phyloP scores from a whole-genome alignment of 2,329 filamentous ascomycete genomes.

The Dactylellina leptospora region DNA sequence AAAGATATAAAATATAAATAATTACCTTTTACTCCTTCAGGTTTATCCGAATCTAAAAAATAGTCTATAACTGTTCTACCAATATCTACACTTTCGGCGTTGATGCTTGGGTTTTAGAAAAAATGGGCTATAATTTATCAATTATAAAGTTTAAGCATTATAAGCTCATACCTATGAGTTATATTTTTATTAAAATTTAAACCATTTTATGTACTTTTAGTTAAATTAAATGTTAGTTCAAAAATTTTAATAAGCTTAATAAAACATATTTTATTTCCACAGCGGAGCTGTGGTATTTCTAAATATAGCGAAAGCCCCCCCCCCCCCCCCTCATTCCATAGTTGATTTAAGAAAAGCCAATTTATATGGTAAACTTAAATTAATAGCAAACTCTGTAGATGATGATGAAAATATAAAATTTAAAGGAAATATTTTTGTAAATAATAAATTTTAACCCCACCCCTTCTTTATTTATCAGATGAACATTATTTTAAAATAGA shows the following conservation, averaged over 20 bases:
- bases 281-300: neutral
- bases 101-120: neutral
- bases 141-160: slow-evolving; percentile 47
- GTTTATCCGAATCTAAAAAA: slow-evolving; percentile 7
- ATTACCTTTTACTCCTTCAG: slow-evolving; percentile 1
- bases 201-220: slow-evolving; percentile 41
- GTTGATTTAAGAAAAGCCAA: slow-evolving; percentile 12
- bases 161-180: slow-evolving; percentile 21
- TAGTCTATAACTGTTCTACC: slow-evolving; percentile 9
- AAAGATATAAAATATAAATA: slow-evolving; percentile 7
- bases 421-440: slow-evolving; percentile 52
- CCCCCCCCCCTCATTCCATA: neutral
- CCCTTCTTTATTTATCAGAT: neutral
- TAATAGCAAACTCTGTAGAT: slow-evolving; percentile 48
- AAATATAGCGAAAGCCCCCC: neutral
- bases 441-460: slow-evolving; percentile 51
- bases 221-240: slow-evolving; percentile 46
- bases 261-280: slow-evolving; percentile 27
- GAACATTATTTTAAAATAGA: slow-evolving; percentile 39
- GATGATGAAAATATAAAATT: slow-evolving; percentile 49
- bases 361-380: slow-evolving; percentile 21
- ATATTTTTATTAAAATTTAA: slow-evolving; percentile 48
- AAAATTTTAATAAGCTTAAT: slow-evolving; percentile 26
- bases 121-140: slow-evolving; percentile 28
- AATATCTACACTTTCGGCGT: neutral